Conservation (phyloP, 345 rosid species). For the Sapria himalayana region DNA sequence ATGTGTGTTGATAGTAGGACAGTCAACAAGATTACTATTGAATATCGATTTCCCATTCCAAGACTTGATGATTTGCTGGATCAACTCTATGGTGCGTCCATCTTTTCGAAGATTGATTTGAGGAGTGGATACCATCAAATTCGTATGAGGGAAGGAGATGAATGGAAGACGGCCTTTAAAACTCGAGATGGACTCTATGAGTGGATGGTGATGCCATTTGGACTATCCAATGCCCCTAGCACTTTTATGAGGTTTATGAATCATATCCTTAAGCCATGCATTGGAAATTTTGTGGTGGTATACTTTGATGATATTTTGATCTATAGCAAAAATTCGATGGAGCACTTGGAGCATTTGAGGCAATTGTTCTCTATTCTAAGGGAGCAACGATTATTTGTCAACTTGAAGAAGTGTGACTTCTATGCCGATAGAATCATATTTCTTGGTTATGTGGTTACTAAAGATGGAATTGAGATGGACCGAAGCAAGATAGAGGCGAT, state of each 20-base stretch:
- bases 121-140: background rate
- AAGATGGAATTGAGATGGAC: background rate
- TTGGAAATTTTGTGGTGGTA: background rate
- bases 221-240: background rate
- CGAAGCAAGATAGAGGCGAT: background rate
- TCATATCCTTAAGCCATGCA: background rate
- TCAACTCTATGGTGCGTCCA: background rate
- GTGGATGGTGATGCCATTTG: background rate
- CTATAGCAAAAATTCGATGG: background rate
- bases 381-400: background rate
- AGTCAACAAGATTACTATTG: background rate
- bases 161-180: constrained; percentile 1
- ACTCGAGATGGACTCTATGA: background rate
- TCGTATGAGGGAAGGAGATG: background rate
- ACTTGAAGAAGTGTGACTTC: background rate
- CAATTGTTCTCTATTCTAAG: background rate
- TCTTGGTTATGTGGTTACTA: background rate
- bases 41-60: background rate
- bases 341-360: background rate
- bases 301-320: constrained; percentile 5
- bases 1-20: no score
- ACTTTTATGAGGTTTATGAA: constrained; percentile 2
- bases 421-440: background rate
- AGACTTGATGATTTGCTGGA: background rate
- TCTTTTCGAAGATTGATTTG: constrained; percentile 1